Evolutionary conservation across 768 basidiomycete species (phyloP).

Genomic region (Neoboletus subvelutipes): DNA sequence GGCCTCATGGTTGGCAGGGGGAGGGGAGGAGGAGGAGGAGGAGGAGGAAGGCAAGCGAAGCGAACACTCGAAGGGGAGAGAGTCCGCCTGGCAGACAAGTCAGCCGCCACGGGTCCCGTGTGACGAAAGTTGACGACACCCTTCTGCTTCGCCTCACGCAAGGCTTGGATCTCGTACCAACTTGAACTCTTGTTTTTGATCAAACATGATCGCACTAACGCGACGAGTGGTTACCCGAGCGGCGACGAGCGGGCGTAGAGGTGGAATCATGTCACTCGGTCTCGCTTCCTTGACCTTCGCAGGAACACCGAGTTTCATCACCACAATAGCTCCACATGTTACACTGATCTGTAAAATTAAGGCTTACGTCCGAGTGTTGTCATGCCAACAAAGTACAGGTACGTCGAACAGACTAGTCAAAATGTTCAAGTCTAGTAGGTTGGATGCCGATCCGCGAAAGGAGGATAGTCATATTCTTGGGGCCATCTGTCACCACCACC

Average conservation of each 20-base stretch:
- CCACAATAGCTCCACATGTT: background rate
- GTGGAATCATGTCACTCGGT: background rate
- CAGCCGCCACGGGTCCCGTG: slow-evolving; percentile 33
- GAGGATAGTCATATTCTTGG: slow-evolving; percentile 44
- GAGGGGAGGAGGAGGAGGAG: background rate
- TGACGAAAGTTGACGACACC: slow-evolving; percentile 13
- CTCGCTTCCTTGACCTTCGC: background rate
- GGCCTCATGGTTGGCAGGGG: slow-evolving; percentile 15
- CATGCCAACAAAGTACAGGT: slow-evolving; percentile 1
- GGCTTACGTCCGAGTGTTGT: slow-evolving; percentile 6
- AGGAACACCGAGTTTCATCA: background rate
- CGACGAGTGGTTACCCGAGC: background rate
- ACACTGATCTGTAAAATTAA: background rate
- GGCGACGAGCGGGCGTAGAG: slow-evolving; percentile 8
- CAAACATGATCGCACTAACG: background rate
- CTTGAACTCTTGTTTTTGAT: background rate
- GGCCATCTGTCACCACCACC: slow-evolving; percentile 31
- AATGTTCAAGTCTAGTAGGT: slow-evolving; percentile 51
- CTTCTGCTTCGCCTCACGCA: slow-evolving; percentile 4
- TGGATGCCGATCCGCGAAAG: slow-evolving; percentile 44
- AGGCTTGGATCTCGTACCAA: background rate
- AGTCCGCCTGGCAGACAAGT: slow-evolving; percentile 16
- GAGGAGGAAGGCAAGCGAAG: background rate
- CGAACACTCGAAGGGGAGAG: background rate
- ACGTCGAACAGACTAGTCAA: slow-evolving; percentile 37